These are phyloP conservation scores for Cladosporium colombiae DNA, from an alignment of 2,329 filamentous ascomycete species.

Conservation along the genomic window DNA sequence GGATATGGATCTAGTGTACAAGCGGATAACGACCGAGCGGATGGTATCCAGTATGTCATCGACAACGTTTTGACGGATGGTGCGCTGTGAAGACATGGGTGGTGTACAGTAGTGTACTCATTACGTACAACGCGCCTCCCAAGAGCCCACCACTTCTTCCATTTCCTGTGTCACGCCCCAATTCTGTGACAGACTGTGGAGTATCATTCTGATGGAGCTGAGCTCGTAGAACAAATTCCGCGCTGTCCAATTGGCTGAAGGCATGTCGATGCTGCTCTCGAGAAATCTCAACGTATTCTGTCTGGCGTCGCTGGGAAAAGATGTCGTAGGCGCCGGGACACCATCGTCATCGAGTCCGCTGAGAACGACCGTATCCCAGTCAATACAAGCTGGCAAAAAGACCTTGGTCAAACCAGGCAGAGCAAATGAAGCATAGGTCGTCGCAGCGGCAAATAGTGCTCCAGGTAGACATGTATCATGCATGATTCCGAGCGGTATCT, in stretches of 20 bases:
- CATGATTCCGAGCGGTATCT: conserved; percentile 3
- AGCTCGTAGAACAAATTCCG: conserved; percentile 5
- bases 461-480: conserved; percentile 6
- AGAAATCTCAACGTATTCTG: background rate
- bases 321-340: background rate
- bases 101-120: too few relatives aligned
- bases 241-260: background rate
- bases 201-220: background rate
- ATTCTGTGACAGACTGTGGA: background rate
- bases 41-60: conserved; percentile 1
- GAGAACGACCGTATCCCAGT: conserved; percentile 2
- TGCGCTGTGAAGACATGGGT: background rate
- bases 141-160: conserved; percentile 7
- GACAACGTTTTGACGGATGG: background rate
- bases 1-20: background rate
- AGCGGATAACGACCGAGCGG: background rate
- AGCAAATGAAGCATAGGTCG: background rate
- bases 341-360: background rate
- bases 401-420: conserved; percentile 1
- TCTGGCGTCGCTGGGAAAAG: background rate
- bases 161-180: conserved; percentile 7
- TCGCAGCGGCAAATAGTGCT: background rate
- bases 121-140: conserved; percentile 5
- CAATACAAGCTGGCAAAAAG: background rate
- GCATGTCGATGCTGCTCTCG: background rate